These are phyloP conservation scores for Pedinophyceae sp. DNA, from an alignment of 139 green algal genomes.

Conservation along the genomic window DNA sequence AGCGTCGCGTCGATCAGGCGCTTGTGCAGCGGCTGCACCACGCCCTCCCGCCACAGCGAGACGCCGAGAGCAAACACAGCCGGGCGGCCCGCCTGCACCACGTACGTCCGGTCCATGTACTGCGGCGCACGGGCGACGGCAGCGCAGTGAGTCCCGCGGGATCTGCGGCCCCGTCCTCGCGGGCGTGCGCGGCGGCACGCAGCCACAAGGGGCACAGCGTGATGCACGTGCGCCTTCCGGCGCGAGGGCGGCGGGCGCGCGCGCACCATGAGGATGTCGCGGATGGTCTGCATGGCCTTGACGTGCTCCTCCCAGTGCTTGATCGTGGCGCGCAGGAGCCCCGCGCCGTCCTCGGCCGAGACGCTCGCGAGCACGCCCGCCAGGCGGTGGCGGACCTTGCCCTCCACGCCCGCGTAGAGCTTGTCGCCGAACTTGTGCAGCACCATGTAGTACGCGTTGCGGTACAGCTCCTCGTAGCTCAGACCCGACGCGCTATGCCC, in stretches of 20 bases:
- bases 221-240: no score
- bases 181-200: no score
- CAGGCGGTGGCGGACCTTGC: conserved; percentile 59
- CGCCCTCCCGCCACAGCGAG: conserved; percentile 74
- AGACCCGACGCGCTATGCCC: conserved; percentile 87
- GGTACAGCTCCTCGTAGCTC: conserved; percentile 97
- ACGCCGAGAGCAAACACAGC: conserved; percentile 82
- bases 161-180: no score
- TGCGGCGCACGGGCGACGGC: no score
- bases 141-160: no score
- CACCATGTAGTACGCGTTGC: conserved; percentile 99
- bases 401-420: conserved; percentile 74
- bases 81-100: conserved; percentile 69
- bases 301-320: conserved; percentile 76
- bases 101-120: conserved; percentile 98
- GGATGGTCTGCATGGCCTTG: conserved; percentile 88
- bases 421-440: conserved; percentile 88
- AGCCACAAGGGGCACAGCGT: no score
- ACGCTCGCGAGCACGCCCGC: conserved; percentile 43
- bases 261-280: conserved; percentile 91
- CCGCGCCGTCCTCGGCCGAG: conserved; percentile 42
- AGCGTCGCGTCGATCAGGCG: neutral
- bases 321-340: conserved; percentile 78
- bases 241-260: no score
- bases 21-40: conserved; percentile 62